These are phyloP conservation scores for Phytophthora tubulina DNA, from an alignment of 352 stramenopile genomes.

Conservation along the genomic window DNA sequence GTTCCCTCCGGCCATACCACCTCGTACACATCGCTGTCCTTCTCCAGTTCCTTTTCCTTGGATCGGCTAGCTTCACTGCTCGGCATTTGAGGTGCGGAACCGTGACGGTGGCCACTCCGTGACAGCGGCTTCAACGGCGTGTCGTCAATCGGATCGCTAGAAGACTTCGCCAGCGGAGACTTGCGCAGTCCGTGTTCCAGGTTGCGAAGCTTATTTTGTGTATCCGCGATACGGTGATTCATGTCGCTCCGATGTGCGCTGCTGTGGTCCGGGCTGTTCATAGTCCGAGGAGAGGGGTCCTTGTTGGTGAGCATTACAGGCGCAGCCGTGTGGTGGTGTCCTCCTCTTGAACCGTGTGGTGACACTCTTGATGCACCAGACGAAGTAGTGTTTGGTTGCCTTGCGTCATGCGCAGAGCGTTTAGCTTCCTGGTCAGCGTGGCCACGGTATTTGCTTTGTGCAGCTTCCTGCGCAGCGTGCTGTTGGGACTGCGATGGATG, in stretches of 20 bases:
- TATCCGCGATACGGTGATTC: conserved; percentile 37
- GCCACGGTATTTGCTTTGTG: conserved; percentile 37
- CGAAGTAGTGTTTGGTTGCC: conserved; percentile 29
- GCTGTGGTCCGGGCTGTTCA: conserved; percentile 31
- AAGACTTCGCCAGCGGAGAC: conserved; percentile 47
- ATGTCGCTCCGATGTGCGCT: conserved; percentile 40
- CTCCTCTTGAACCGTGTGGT: conserved; percentile 28
- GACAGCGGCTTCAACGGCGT: conserved; percentile 53
- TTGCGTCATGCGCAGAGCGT: conserved; percentile 40
- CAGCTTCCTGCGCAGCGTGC: conserved; percentile 23
- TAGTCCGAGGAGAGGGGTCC: conserved; percentile 31
- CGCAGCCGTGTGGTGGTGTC: conserved; percentile 24
- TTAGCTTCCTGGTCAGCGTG: conserved; percentile 56
- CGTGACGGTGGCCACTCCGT: conserved; percentile 44
- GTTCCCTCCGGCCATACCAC: conserved; percentile 78
- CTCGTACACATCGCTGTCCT: conserved; percentile 72
- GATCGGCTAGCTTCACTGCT: conserved; percentile 27
- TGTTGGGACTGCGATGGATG: conserved; percentile 31
- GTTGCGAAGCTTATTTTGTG: conserved; percentile 54
- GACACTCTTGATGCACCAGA: conserved; percentile 28
- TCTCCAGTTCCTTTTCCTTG: conserved; percentile 43
- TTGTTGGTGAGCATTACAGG: conserved; percentile 37
- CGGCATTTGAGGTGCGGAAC: conserved; percentile 27
- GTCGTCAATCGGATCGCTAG: conserved; percentile 51
- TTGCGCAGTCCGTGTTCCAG: conserved; percentile 56